These are phyloP conservation scores for Tylopilus sp. DNA, from an alignment of 768 basidiomycete genomes.

Conservation along the genomic window DNA sequence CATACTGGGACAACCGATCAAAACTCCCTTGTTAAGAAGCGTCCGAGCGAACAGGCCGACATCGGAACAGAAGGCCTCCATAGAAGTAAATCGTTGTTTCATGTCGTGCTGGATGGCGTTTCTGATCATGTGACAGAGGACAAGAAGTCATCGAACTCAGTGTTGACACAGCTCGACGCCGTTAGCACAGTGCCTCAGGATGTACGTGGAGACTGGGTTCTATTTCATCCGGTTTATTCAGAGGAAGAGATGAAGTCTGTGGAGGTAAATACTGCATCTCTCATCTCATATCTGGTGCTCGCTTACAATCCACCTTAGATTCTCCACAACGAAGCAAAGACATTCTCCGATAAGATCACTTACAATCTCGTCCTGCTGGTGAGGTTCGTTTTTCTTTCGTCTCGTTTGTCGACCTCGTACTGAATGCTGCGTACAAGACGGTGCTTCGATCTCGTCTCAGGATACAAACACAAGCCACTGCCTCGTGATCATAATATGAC, in stretches of 20 bases:
- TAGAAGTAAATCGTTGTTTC: conserved; percentile 19
- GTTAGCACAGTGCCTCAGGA: conserved; percentile 53
- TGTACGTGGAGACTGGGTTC: conserved; percentile 79
- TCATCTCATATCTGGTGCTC: no score
- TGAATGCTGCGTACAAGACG: conserved; percentile 35
- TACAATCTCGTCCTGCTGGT: conserved; percentile 54
- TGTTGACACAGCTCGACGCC: conserved; percentile 34
- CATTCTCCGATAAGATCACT: conserved; percentile 72
- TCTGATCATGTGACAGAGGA: conserved; percentile 23
- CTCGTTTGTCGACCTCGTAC: conserved; percentile 1
- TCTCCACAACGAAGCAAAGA: conserved; percentile 61
- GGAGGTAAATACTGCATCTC: conserved; percentile 40
- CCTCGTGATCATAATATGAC: conserved; percentile 62
- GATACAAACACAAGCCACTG: conserved; percentile 75
- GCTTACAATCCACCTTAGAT: conserved; percentile 44
- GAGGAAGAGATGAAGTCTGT: conserved; percentile 69
- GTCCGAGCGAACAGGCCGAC: conserved; percentile 18
- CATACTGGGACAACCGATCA: conserved; percentile 22
- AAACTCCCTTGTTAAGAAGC: conserved; percentile 23
- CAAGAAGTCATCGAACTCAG: conserved; percentile 13
- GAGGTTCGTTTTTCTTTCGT: conserved; percentile 36
- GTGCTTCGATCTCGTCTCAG: conserved; percentile 80
- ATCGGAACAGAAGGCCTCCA: conserved; percentile 37
- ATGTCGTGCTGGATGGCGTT: not conserved
- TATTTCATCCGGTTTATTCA: conserved; percentile 92